Base-by-base conservation (phyloP, 441 rosid genomes). In the Gossypium schwendimanii region DNA sequence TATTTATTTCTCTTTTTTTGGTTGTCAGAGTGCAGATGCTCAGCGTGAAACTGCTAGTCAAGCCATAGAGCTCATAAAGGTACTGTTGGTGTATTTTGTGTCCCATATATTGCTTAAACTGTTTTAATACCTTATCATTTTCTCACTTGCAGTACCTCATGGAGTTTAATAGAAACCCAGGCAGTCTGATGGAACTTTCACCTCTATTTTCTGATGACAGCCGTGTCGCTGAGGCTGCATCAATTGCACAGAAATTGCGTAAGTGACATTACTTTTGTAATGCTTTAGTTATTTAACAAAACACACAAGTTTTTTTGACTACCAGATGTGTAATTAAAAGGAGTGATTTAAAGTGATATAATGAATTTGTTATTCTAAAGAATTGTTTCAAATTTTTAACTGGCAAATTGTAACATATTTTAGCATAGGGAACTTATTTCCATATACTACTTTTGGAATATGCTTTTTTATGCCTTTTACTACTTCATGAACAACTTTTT, bases 121-220 rank as follows among this genome's bases (percentile, higher is more conserved):
- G 63, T 57, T 6, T 72, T 82, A 58, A 84, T 81, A 33, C 63
- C 14, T 61, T 71, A 21, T 59, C 73, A 36, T 60, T 71, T 73
- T 70, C 74, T 70, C 69, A 59, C 64, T 73, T 81, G 87, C 97
- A 93, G 99, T 90, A 93, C 88, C 78, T 96, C 84, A 90, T 91
- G 97, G 99, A 93, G 89, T 96, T 96, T 78, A 93, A 93, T 81
- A 85, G 98, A 80, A 91, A 97, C 79, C 99, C 99, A 15, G 99
- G 99, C 15, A 98, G 93, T 83, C 82, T 96, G 69, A 93, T 91
- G 97, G 97, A 96, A 85, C 97, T 91, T 75, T 96, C 99, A 18
- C 89, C 99, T 78, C 82, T 96, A 80, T 96, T 96, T 89, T 93
- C 99, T 69, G 98, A 93, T 79, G 99, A 96, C 76, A 89, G 94